Base-by-base conservation (phyloP, 2,329 filamentous ascomycete species). In the Tolypocladium nubicola region DNA sequence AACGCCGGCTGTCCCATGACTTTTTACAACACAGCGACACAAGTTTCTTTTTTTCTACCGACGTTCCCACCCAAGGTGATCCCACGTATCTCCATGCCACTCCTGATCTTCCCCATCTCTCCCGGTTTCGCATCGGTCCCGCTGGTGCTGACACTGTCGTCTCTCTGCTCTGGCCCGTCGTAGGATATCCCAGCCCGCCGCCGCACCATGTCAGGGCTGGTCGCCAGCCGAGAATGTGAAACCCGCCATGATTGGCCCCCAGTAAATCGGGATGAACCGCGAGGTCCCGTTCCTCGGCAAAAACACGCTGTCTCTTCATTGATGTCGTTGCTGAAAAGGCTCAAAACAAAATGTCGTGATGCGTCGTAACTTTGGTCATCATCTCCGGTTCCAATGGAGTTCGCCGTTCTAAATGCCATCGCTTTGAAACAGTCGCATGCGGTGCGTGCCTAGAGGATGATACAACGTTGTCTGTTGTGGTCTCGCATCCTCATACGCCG, bases 391-490 rank as follows among this genome's bases (percentile, higher is more conserved):
- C 10, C 47, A 35, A 13, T 13, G 30, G 30, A 21, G 47, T 16
- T 33, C 47, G 30, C 47, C 11, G 10, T 33, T 35, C 21, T 35
- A 19, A 19, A 35, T 7, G 1, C 47, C 19, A 35, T 21, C 19
- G 30, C 47, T 13, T 21, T 5, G 43, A 50, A 50, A 21, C 26
- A 35, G 16, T 50, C 26, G 30, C 47, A 10, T 35, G 19, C 35
- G 33, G 30, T 21, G 30, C 26, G 19, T n/a, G 30, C 30, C 19
- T 64, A 79, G 47, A 79, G 66, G 55, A 79, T 77, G 14, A 72
- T 68, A 58, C 77, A 79, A 60, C 68, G 71, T 3, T 70, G 70
- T 30, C 73, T 70, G 52, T 71, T 65, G 14, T 59, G 62, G 52
- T 72, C 69, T 53, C 67, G 61, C 54, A 61, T 65, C 53, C 67